Evolutionary conservation across 2,329 filamentous ascomycete species (phyloP), one percentile per base, ranked within the genome.

Genomic region (Hymenoscyphus occultus): DNA sequence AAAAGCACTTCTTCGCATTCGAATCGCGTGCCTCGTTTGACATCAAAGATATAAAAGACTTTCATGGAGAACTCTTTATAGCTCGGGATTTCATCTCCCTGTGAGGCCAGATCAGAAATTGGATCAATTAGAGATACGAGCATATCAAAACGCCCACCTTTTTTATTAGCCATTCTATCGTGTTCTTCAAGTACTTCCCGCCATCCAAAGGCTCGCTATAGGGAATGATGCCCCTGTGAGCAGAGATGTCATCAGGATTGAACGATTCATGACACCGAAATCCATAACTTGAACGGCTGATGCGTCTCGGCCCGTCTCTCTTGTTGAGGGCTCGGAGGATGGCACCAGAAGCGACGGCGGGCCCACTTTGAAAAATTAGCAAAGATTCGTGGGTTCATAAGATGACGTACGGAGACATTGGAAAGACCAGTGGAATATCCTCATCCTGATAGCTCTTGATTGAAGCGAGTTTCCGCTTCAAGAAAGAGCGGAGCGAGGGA

Each of bases 291-390:
- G 59, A 64, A 19, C 58, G n/a, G 2, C 40, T 57, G n/a, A 68
- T 64, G 10, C 68, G 62, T 12, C 59, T 6, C 13, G 68, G 68
- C 2, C 68, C 68, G 13, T 63, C 28, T 16, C 51, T 62, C 61
- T 69, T 68, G 54, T 68, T 57, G 51, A 66, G 58, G n/a, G 68
- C 68, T 35, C 68, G 57, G 19, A 68, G 63, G 9, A 66, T 56
- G 2, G 65, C 65, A 6, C 67, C 67, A 42, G 35, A 45, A 12
- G 64, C 56, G n/a, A 69, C 65, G 14, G 62, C 64, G 6, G 48
- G 61, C 35, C 65, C 65, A 12, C 67, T 69, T 35, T 3, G 16
- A 16, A 16, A 35, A 5, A 31, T 56, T 56, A 56, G 54, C 12
- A 31, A 16, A n/a, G 22, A 12, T 2, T n/a, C 6, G 13, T 7